Evolutionary conservation across 495 filamentous ascomycete species (phyloP).

Genomic region (Hyaloscypha bicolor): DNA sequence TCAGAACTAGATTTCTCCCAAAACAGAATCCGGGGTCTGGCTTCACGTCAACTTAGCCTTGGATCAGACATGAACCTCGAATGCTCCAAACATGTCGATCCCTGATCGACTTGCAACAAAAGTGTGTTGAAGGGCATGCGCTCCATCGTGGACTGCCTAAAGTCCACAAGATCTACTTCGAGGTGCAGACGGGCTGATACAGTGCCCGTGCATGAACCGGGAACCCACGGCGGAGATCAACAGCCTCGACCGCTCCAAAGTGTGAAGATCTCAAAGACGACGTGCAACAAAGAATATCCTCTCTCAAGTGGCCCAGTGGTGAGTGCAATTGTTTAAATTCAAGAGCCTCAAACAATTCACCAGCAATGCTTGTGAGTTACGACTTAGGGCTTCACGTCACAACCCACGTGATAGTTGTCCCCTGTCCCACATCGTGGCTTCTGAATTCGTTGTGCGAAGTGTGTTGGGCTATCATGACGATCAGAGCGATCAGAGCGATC

Average conservation of each 20-base stretch:
- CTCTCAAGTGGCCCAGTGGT: no score
- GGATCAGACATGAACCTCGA: not conserved
- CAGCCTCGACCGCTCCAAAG: conserved; percentile 15
- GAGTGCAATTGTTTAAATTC: no score
- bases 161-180: not conserved
- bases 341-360: no score
- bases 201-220: conserved; percentile 1
- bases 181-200: not conserved
- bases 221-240: not conserved
- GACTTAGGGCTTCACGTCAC: no score
- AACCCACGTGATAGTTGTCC: no score
- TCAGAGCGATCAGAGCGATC: no score
- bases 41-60: not conserved
- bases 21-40: not conserved
- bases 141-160: not conserved
- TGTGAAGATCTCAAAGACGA: conserved; percentile 36
- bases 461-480: no score
- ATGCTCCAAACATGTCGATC: not conserved
- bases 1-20: no score
- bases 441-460: no score
- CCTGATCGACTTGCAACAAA: conserved; percentile 25
- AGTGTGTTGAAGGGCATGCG: not conserved
- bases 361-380: no score
- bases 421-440: no score
- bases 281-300: conserved; percentile 36